These are phyloP conservation scores for Lecanosticta acicola DNA, from an alignment of 2,329 filamentous ascomycete species.

Conservation along the genomic window DNA sequence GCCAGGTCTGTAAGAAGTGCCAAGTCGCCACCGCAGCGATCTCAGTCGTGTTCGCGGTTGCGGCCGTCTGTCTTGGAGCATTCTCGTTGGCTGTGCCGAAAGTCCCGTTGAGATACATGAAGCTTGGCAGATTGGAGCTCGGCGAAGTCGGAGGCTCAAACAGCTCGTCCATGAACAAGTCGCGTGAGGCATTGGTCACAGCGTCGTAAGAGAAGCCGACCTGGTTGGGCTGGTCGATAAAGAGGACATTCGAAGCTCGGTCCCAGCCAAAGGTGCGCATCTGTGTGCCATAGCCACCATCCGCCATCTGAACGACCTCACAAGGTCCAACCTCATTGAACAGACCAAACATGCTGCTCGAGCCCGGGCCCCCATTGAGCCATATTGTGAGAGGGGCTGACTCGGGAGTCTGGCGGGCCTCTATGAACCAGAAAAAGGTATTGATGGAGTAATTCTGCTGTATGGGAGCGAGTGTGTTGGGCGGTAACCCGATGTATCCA, in stretches of 20 bases:
- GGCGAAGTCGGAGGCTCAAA: conserved; percentile 36
- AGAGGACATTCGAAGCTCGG: conserved; percentile 53
- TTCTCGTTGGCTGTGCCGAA: conserved; percentile 52
- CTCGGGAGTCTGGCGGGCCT: conserved; percentile 46
- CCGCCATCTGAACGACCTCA: conserved; percentile 38
- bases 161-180: conserved; percentile 41
- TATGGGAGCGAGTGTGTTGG: conserved; percentile 40
- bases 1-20: conserved; percentile 59
- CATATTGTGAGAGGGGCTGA: conserved; percentile 55
- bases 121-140: conserved; percentile 16
- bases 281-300: conserved; percentile 37
- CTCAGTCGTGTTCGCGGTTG: conserved; percentile 33
- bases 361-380: conserved; percentile 63
- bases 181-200: conserved; percentile 55
- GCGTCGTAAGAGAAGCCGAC: conserved; percentile 64
- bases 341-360: conserved; percentile 59
- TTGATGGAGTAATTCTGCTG: conserved; percentile 55
- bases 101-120: conserved; percentile 56
- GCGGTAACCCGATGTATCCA: conserved; percentile 59
- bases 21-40: conserved; percentile 48
- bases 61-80: conserved; percentile 11
- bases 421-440: conserved; percentile 62
- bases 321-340: conserved; percentile 55
- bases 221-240: conserved; percentile 61
- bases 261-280: conserved; percentile 63